phyloP scores from a whole-genome alignment of 163 green algal species.

The Smithsoniella earleae region DNA sequence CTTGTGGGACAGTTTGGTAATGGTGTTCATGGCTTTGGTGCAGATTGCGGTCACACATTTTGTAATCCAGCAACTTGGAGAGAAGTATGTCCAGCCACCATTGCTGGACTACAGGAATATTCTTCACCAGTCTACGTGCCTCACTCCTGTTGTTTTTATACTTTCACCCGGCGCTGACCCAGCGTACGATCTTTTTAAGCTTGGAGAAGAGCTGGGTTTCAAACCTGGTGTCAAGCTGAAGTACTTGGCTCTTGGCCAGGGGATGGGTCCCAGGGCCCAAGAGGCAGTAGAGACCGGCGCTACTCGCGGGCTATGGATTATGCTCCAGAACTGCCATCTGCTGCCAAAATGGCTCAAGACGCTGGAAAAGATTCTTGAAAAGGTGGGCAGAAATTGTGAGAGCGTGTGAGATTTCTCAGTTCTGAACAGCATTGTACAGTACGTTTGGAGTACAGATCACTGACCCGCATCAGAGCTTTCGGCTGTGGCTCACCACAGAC shows the following conservation, averaged over 20 bases:
- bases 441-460: conserved; percentile 8
- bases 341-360: conserved; percentile 74
- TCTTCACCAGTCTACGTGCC: conserved; percentile 55
- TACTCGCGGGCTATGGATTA: conserved; percentile 69
- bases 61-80: conserved; percentile 38
- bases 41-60: conserved; percentile 27
- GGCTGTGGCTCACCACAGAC: conserved; percentile 81
- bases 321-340: conserved; percentile 79
- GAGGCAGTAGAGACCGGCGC: conserved; percentile 70
- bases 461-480: conserved; percentile 71
- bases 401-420: too few relatives aligned
- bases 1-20: too few relatives aligned
- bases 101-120: conserved; percentile 66
- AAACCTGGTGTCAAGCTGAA: conserved; percentile 71
- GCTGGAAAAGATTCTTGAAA: conserved; percentile 80
- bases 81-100: conserved; percentile 62
- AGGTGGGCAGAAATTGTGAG: conserved; percentile 54
- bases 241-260: conserved; percentile 84
- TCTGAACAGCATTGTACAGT: too few relatives aligned
- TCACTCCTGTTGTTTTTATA: conserved; percentile 78
- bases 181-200: conserved; percentile 78
- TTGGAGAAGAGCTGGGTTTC: conserved; percentile 79
- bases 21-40: too few relatives aligned
- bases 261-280: conserved; percentile 69
- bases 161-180: conserved; percentile 75